Percentiles rank a stretch among this genome's conserved stretches.
Conservation (phyloP, 345 rosid species). For the Combretum micranthum region DNA sequence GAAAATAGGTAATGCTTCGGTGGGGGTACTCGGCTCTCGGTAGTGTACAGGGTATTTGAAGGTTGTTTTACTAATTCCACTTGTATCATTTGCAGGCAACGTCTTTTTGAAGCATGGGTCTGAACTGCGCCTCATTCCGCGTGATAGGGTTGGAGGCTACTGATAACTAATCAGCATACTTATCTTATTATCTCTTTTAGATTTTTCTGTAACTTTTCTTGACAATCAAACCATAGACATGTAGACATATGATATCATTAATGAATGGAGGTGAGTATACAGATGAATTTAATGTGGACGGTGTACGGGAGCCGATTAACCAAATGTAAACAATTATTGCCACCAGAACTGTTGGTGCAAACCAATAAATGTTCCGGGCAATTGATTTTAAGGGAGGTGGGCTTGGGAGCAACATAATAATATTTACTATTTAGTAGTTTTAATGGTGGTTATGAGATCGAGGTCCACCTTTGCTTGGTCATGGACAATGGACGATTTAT, state of each 20-base stretch:
- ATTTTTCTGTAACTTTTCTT: too few species aligned
- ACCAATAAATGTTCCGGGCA: not conserved
- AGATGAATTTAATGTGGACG: not conserved
- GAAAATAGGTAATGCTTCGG: too few species aligned
- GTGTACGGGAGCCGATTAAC: not conserved
- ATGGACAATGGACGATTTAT: not conserved
- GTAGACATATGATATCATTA: too few species aligned
- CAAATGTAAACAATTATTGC: too few species aligned
- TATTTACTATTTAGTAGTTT: slow-evolving; percentile 6
- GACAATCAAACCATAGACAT: too few species aligned
- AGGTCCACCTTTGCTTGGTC: slow-evolving; percentile 1
- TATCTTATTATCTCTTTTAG: not conserved
- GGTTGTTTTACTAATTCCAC: not conserved
- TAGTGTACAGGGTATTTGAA: too few species aligned
- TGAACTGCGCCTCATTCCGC: slow-evolving; percentile 89
- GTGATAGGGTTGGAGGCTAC: slow-evolving; percentile 84
- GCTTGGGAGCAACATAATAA: too few species aligned
- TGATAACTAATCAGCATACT: not conserved
- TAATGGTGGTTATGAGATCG: not conserved
- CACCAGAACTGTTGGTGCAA: not conserved
- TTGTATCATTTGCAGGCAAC: slow-evolving; percentile 46
- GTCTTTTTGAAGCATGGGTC: slow-evolving; percentile 97
- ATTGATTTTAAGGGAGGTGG: too few species aligned
- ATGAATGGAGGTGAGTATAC: too few species aligned
- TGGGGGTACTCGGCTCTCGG: too few species aligned